phyloP scores from a whole-genome alignment of 371 early-diverging fungal species.

The Rhizopus arrhizus region DNA sequence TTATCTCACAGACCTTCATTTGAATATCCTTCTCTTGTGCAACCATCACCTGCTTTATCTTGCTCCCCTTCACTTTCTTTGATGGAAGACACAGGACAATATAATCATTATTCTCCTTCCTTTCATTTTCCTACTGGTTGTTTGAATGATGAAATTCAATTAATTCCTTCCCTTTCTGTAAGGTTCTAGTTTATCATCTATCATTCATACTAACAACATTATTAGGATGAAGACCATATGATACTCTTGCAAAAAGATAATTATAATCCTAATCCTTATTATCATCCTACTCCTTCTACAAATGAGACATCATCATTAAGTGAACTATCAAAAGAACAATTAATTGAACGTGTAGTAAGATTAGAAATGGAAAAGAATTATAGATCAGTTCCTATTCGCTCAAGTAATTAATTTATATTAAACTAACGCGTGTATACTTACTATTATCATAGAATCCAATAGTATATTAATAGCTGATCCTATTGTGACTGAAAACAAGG shows the following conservation, averaged over 20 bases:
- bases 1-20: neutral
- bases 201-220: neutral
- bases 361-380: constrained; percentile 38
- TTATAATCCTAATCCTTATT: neutral
- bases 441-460: neutral
- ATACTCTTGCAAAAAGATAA: constrained; percentile 26
- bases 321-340: constrained; percentile 35
- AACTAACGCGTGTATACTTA: too few species aligned
- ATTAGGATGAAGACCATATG: constrained; percentile 34
- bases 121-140: neutral
- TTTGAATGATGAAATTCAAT: neutral
- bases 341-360: constrained; percentile 45
- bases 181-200: neutral
- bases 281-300: neutral
- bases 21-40: constrained; percentile 3
- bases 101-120: neutral
- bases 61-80: neutral
- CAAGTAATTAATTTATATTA: too few species aligned
- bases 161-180: constrained; percentile 12
- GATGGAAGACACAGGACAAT: neutral
- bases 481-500: constrained; percentile 4
- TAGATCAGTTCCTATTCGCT: neutral
- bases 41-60: neutral
- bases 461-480: constrained; percentile 1
- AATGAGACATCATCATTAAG: too few species aligned